phyloP scores from a whole-genome alignment of 495 filamentous ascomycete genomes.

The Gamarada debralockiae region DNA sequence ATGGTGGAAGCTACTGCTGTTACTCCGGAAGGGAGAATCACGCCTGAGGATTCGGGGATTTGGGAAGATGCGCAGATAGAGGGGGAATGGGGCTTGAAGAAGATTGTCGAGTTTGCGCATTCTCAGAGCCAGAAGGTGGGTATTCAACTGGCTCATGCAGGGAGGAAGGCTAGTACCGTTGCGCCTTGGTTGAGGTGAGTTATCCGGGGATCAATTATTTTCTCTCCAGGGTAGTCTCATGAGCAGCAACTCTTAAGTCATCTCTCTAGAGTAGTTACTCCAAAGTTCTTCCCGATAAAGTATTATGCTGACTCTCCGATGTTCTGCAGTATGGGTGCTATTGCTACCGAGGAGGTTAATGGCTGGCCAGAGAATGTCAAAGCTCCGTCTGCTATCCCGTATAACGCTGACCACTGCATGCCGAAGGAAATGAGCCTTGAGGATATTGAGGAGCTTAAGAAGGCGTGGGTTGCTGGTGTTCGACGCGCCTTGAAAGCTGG shows the following conservation, averaged over 20 bases:
- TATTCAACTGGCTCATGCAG: conserved; percentile 75
- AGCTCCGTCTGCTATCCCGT: conserved; percentile 52
- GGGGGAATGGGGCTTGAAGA: conserved; percentile 51
- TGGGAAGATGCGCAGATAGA: conserved; percentile 74
- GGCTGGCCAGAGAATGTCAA: conserved; percentile 62
- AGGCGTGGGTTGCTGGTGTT: conserved; percentile 51
- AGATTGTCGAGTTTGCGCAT: conserved; percentile 66
- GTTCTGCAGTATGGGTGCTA: conserved; percentile 32
- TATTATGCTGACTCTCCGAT: too few relatives aligned
- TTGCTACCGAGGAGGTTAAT: conserved; percentile 44
- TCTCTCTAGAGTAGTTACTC: too few relatives aligned
- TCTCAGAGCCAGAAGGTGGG: conserved; percentile 65
- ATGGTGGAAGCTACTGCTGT: conserved; percentile 75
- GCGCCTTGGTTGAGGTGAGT: conserved; percentile 69
- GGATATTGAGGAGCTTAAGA: conserved; percentile 49
- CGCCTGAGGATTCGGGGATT: conserved; percentile 65
- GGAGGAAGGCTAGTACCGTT: conserved; percentile 67
- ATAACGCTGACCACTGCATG: conserved; percentile 31
- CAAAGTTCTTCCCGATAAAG: too few relatives aligned
- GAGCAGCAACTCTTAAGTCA: too few relatives aligned
- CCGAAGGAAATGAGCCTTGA: background rate
- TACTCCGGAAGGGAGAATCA: conserved; percentile 69
- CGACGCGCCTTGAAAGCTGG: conserved; percentile 52
- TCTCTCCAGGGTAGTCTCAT: too few relatives aligned
- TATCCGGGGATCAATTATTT: too few relatives aligned